Evolutionary conservation across 257 asterid genomes (phyloP).

Genomic region (Solanum piurae): DNA sequence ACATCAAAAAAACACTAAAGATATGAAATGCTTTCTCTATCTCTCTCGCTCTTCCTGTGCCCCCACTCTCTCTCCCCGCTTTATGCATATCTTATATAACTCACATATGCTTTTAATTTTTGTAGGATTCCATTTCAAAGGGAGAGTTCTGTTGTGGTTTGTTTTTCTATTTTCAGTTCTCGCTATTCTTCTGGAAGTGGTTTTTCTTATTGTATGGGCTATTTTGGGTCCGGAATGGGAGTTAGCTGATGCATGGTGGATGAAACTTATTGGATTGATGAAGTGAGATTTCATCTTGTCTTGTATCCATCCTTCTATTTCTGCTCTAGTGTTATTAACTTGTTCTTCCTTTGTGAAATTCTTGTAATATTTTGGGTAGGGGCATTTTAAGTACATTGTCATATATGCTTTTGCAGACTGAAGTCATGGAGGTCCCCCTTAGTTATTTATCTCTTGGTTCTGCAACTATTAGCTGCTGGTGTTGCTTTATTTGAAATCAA

Average conservation of each 20-base stretch:
- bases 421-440: conserved; percentile 55
- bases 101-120: conserved; percentile 4
- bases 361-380: background rate
- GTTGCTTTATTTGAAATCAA: conserved; percentile 52
- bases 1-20: background rate
- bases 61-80: background rate
- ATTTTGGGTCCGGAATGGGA: conserved; percentile 36
- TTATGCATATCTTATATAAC: background rate
- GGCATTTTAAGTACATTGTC: background rate
- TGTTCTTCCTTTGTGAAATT: background rate
- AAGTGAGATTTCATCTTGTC: conserved; percentile 27
- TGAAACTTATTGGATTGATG: conserved; percentile 60
- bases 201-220: conserved; percentile 36
- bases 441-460: conserved; percentile 37
- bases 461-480: conserved; percentile 46
- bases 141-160: conserved; percentile 56
- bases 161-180: conserved; percentile 40
- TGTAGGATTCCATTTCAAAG: conserved; percentile 57
- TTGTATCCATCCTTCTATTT: background rate
- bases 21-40: background rate
- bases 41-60: background rate
- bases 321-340: background rate
- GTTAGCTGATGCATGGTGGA: conserved; percentile 62
- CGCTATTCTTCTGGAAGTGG: conserved; percentile 39
- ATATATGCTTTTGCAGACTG: conserved; percentile 41